These are phyloP conservation scores for Cryptococcus sp. DNA, from an alignment of 1,284 basidiomycete genomes.

Conservation along the genomic window DNA sequence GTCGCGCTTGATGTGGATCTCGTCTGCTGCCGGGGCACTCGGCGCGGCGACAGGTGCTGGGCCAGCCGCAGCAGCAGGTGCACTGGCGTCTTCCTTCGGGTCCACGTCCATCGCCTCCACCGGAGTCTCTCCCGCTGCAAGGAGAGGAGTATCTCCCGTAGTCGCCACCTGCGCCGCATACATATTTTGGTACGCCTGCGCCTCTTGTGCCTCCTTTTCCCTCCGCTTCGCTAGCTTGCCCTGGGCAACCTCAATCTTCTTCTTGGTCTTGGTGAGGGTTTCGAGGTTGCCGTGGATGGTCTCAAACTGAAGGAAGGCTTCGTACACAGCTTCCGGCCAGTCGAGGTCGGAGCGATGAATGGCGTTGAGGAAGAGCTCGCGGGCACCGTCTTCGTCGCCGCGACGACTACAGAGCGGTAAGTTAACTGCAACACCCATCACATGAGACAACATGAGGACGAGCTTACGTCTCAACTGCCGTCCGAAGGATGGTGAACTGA, in stretches of 20 bases:
- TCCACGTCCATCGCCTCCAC: conserved; percentile 15
- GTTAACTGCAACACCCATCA: not conserved
- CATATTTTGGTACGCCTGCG: conserved; percentile 12
- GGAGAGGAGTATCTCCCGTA: not conserved
- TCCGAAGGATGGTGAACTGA: conserved; percentile 27
- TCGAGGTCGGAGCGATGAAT: conserved; percentile 64
- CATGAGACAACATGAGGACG: not conserved
- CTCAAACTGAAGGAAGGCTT: conserved; percentile 83
- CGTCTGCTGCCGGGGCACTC: conserved; percentile 17
- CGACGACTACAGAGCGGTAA: conserved; percentile 54
- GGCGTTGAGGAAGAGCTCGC: conserved; percentile 63
- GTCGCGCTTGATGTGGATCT: conserved; percentile 54
- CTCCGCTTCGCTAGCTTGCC: conserved; percentile 62
- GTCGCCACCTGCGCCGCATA: not conserved
- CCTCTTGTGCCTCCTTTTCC: conserved; percentile 57
- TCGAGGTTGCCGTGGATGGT: conserved; percentile 70
- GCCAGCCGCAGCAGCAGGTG: conserved; percentile 11
- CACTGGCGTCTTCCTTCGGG: conserved; percentile 7
- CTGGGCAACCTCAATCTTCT: conserved; percentile 65
- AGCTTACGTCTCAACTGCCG: conserved; percentile 46
- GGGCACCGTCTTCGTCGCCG: conserved; percentile 59
- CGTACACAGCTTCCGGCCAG: conserved; percentile 89
- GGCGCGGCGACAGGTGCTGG: not conserved
- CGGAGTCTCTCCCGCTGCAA: not conserved
- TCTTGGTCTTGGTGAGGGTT: conserved; percentile 65